Evolutionary conservation across 768 basidiomycete genomes (phyloP).

Genomic region (Cystobasidium ongulense): DNA sequence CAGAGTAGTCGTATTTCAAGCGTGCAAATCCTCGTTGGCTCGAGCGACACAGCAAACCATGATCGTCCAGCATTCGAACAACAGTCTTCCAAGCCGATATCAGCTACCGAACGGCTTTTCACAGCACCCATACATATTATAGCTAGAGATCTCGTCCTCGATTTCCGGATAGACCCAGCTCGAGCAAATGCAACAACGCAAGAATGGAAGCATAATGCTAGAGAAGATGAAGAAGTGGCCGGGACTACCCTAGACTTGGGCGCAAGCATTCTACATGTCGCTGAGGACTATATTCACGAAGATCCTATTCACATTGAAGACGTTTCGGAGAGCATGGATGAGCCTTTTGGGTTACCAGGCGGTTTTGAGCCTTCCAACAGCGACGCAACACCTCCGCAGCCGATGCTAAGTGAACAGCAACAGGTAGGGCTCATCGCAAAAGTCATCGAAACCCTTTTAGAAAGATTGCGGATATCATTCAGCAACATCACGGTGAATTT

Average conservation of each 20-base stretch:
- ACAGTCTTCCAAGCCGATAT: not conserved
- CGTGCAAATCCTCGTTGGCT: not conserved
- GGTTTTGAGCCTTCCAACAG: conserved; percentile 41
- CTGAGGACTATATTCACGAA: conserved; percentile 20
- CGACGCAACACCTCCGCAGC: not conserved
- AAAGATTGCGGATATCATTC: conserved; percentile 69
- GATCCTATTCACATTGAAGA: not conserved
- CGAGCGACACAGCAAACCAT: not conserved
- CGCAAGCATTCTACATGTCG: conserved; percentile 7
- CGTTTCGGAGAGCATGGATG: not conserved
- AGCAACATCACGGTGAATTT: conserved; percentile 51
- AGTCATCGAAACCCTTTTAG: conserved; percentile 67
- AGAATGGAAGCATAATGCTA: not conserved
- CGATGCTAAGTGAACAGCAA: conserved; percentile 33
- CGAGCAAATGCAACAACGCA: too few species aligned
- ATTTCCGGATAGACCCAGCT: not conserved
- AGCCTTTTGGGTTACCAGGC: conserved; percentile 20
- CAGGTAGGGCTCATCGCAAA: conserved; percentile 74
- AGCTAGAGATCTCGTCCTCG: not conserved
- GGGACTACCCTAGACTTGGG: not conserved
- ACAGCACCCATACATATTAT: conserved; percentile 10
- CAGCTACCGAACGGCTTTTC: conserved; percentile 22
- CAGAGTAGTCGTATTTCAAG: not conserved
- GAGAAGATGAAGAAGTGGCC: not conserved
- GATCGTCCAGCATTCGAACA: not conserved